Evolutionary conservation across 164 flowering plant genomes (phyloP).

Genomic region (Chimonanthus praecox): DNA sequence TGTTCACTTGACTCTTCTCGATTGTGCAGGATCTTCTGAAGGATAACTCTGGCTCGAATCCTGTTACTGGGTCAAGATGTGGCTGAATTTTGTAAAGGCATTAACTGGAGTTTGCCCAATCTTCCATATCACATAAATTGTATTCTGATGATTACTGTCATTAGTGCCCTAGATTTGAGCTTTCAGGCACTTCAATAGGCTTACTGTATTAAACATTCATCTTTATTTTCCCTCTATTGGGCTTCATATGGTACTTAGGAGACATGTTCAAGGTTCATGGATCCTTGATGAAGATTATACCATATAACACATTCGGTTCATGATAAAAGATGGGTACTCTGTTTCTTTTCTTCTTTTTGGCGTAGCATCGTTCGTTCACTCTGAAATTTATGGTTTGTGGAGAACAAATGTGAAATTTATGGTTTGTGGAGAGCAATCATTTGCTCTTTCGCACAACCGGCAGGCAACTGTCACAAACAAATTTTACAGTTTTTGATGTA

Average conservation of each 20-base stretch:
- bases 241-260: neutral
- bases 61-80: neutral
- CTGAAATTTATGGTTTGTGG: too few species aligned
- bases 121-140: neutral
- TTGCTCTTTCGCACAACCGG: too few species aligned
- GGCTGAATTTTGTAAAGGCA: neutral
- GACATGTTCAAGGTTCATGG: neutral
- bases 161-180: neutral
- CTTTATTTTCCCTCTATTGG: neutral
- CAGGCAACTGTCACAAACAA: too few species aligned
- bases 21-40: neutral
- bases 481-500: too few species aligned
- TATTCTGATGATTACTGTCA: neutral
- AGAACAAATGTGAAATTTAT: too few species aligned
- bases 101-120: neutral
- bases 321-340: too few species aligned
- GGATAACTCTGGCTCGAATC: neutral
- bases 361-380: too few species aligned
- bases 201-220: neutral
- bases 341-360: too few species aligned
- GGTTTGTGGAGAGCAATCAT: too few species aligned
- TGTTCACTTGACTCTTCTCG: neutral
- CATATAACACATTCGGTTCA: neutral
- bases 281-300: neutral
- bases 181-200: neutral